Evolutionary conservation across 108 stramenopile species (phyloP).

Genomic region (Cyclotella baltica): DNA sequence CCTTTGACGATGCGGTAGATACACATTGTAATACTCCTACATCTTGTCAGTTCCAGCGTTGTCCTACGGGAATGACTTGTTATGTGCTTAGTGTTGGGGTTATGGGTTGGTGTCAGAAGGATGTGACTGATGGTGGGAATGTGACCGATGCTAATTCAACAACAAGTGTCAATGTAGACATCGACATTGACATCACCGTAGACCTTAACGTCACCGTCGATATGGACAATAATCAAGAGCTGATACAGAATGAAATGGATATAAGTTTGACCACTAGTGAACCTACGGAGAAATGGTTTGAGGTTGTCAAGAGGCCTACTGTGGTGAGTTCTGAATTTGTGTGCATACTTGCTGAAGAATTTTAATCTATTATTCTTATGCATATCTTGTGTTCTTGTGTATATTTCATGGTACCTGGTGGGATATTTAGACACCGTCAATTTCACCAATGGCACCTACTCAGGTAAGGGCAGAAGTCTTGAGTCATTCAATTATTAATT

Average conservation of each 20-base stretch:
- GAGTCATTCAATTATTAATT: too few species aligned
- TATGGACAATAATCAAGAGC: background rate
- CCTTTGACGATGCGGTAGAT: slow-evolving; percentile 7
- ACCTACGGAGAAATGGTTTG: background rate
- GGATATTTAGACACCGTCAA: too few species aligned
- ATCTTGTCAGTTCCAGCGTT: background rate
- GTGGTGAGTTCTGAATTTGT: slow-evolving; percentile 1
- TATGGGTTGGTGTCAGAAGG: slow-evolving; percentile 3
- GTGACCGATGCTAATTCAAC: background rate
- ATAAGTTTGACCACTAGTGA: background rate
- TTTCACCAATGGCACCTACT: too few species aligned
- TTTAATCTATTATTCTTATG: too few species aligned
- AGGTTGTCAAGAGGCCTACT: too few species aligned
- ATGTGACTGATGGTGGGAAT: background rate
- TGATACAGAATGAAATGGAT: background rate
- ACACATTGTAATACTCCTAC: background rate
- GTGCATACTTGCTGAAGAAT: background rate
- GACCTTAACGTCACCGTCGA: background rate
- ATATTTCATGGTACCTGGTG: too few species aligned
- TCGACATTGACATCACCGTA: background rate
- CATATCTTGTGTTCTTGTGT: too few species aligned
- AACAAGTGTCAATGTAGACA: too few species aligned
- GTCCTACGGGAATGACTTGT: background rate
- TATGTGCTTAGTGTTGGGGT: background rate
- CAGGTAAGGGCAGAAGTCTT: too few species aligned